Base-by-base conservation (phyloP, 495 filamentous ascomycete genomes). In the Venustampulla echinocandica region DNA sequence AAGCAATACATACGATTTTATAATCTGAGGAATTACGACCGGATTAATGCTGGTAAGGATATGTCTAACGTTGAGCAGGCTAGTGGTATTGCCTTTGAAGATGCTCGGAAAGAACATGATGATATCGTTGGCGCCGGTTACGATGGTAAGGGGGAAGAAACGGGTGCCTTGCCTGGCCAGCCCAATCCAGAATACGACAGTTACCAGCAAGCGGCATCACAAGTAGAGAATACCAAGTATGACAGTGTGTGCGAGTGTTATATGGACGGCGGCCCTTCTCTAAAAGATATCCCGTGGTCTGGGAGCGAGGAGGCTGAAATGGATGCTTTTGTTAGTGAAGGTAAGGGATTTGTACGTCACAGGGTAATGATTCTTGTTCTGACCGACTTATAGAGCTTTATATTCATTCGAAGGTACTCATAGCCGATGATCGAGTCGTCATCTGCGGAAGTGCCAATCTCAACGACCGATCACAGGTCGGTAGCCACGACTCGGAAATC, bases 391-490 rank as follows among this genome's bases (percentile, higher is more conserved):
- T 20, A 56, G 57, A 58, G 44, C 80, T 97, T 18, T 97, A 97
- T 62, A 81, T 95, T 47, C 90, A 97, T 67, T 81, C 81, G 55
- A 97, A 97, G 71, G 76, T 95, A 27, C 76, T 95, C 52, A 90
- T 97, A 60, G 90, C 90, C 44, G 90, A 97, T 58, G 90, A 97
- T 64, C 75, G 79, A 4, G 66, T 87, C 41, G 90, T 88, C 22
- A 90, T 97, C 61, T 87, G 84, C 64, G 90, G 90, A 39, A 90
- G 85, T 0, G 90, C 90, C 25, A 97, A 97, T 63, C 64, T 97
- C 33, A 97, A 97, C 66, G 90, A 97, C 64, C 84, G 90, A 51
- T 90, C 85, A 17, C 90, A 97, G 63, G 74, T 95, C 13, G 90
- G 90, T 14, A 71, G 75, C 45, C 87, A 92, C 65, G 87, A 94